Percentiles rank a stretch among this genome's conserved stretches.
Conservation (phyloP, 1,139 yeast species). For the Hanseniaspora gamundiae region DNA sequence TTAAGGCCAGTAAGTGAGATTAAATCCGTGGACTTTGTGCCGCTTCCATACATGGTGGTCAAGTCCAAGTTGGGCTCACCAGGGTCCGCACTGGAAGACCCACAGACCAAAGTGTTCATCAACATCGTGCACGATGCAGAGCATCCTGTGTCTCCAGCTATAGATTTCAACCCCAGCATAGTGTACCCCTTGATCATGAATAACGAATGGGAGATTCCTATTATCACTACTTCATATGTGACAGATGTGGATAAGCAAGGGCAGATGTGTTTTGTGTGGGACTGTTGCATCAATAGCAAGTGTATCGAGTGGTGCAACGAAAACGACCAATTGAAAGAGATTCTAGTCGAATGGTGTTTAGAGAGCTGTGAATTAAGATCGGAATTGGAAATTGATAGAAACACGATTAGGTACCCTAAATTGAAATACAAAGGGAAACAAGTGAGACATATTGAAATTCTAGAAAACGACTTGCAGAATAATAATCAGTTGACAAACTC, state of each 20-base stretch:
- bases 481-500: too few relatives aligned
- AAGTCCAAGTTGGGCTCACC: constrained; percentile 41
- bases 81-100: constrained; percentile 15
- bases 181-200: constrained; percentile 58
- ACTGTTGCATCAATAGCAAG: constrained; percentile 56
- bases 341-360: constrained; percentile 35
- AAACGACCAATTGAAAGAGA: constrained; percentile 30
- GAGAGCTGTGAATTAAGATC: constrained; percentile 53
- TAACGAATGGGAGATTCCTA: constrained; percentile 77
- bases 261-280: constrained; percentile 48
- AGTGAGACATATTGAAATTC: constrained; percentile 15
- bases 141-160: constrained; percentile 43
- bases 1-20: constrained; percentile 4
- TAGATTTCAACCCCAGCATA: constrained; percentile 40
- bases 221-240: constrained; percentile 47
- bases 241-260: constrained; percentile 60
- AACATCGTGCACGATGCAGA: constrained; percentile 57
- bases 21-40: constrained; percentile 25
- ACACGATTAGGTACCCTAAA: constrained; percentile 38
- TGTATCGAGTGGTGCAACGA: constrained; percentile 53
- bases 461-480: constrained; percentile 12
- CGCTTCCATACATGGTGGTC: constrained; percentile 53
- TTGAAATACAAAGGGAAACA: constrained; percentile 46
- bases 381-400: constrained; percentile 32
- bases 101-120: constrained; percentile 52